These are phyloP conservation scores for Smithsoniella earleae DNA, from an alignment of 163 green algal genomes.

Conservation along the genomic window DNA sequence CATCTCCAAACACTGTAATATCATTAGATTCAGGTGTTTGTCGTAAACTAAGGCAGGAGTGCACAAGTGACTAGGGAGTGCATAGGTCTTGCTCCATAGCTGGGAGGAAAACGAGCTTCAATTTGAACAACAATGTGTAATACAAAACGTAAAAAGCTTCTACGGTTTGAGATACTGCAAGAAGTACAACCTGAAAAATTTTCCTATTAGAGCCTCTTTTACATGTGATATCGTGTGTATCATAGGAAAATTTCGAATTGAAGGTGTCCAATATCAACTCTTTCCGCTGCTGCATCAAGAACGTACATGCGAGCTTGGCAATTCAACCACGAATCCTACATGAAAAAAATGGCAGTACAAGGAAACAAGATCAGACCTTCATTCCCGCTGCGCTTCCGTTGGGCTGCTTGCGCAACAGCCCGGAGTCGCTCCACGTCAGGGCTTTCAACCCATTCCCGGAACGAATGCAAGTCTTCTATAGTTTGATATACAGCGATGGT, in stretches of 20 bases:
- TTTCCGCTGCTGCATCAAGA: conserved; percentile 3
- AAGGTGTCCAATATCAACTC: background rate
- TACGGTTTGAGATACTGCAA: no score
- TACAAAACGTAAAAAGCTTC: no score
- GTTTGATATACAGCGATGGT: conserved; percentile 63
- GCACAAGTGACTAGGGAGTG: no score
- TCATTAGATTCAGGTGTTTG: no score
- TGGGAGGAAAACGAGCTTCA: no score
- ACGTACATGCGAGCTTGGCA: background rate
- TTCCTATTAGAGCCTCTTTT: background rate
- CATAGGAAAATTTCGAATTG: background rate
- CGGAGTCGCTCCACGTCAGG: conserved; percentile 55
- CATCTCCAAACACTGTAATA: no score
- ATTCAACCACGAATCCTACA: no score
- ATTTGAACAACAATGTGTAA: no score
- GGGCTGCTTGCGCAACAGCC: conserved; percentile 30
- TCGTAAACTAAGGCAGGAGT: no score
- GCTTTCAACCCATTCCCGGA: conserved; percentile 67
- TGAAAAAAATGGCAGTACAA: background rate
- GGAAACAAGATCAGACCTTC: background rate
- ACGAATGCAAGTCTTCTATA: conserved; percentile 51
- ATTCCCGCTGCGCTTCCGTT: background rate
- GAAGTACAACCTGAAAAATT: no score
- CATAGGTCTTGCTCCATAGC: no score
- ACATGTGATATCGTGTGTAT: background rate